Evolutionary conservation across 225 moss, liverwort and hornwort species (phyloP), one percentile per base, ranked within the genome.

Genomic region (Antitrichia curtipendula): DNA sequence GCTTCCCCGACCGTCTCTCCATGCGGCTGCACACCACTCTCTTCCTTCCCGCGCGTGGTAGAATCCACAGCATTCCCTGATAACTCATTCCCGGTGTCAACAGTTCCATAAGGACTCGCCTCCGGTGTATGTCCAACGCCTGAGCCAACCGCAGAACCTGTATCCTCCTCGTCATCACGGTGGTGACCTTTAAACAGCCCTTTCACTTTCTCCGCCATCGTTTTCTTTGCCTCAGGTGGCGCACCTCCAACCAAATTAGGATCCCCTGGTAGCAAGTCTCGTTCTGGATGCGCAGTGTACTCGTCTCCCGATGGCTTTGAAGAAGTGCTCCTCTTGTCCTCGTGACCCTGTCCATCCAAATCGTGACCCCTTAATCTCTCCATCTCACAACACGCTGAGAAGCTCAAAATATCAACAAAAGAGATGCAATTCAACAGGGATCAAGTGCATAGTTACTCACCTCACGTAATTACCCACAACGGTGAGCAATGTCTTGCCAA

Each of bases 131-230:
- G 61, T n/a, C 82, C 88, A 16, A 85, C 87, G 17, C 78, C 83
- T 25, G 86, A 86, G 7, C 75, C 90, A n/a, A 65, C 15, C 13
- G 82, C 52, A 9, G 88, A 27, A 12, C 65, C 88, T 28, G 16
- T 53, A 36, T 47, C 86, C 41, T 17, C 53, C 5, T 81, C 88
- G 28, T 68, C 56, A 13, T 57, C 81, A 28, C 24, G 69, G 8
- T 60, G 50, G 45, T 84, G 87, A 4, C 88, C 89, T 82, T 79
- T 89, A 13, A 93, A 82, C 40, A 92, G 1, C 4, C 87, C 93
- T 76, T 93, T 93, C 90, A 93, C 90, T 62, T 91, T 93, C 80
- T 93, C 93, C 82, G 91, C 70, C 87, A 93, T 91, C 1, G 52
- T 75, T 72, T 49, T 84, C 88, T 91, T 93, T 90, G 65, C 36